A percentile compares a stretch with the other conserved stretches of the same genome.
phyloP scores from a whole-genome alignment of 2,329 filamentous ascomycete species.

The Claviceps spartinae region DNA sequence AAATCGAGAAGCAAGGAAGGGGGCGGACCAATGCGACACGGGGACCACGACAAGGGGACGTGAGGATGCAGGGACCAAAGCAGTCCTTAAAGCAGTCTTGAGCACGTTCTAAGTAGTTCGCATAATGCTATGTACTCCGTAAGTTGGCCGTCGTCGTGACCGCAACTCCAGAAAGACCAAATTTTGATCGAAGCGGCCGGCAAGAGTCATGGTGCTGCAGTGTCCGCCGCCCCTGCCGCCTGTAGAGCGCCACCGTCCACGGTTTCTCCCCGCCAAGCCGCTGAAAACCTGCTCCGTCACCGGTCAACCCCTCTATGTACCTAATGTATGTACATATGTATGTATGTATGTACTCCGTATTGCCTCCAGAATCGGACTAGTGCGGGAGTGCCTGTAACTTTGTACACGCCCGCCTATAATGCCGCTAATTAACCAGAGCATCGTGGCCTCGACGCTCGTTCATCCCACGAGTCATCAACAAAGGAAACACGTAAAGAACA shows the following conservation, averaged over 20 bases:
- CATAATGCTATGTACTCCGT: no score
- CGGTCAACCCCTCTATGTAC: no score
- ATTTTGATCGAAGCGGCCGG: background rate
- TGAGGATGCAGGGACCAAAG: background rate
- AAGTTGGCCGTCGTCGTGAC: background rate
- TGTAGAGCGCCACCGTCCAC: conserved; percentile 1
- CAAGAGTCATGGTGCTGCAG: background rate
- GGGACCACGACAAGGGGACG: background rate
- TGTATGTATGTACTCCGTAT: conserved; percentile 3
- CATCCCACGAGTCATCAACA: background rate
- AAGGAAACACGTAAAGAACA: background rate
- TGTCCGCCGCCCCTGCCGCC: background rate
- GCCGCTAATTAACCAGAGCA: background rate
- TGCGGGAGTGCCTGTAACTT: conserved; percentile 13
- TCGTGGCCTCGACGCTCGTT: background rate
- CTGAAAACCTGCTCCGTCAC: no score
- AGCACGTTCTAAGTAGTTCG: background rate
- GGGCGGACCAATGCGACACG: background rate
- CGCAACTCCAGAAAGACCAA: background rate
- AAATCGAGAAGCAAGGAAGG: background rate
- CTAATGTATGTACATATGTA: no score
- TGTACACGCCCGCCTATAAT: background rate
- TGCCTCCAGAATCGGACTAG: conserved; percentile 14
- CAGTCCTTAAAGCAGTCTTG: background rate
- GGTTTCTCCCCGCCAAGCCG: no score